Conservation (phyloP, 1,284 basidiomycete genomes). For the Microbotryomycetes sp. region DNA sequence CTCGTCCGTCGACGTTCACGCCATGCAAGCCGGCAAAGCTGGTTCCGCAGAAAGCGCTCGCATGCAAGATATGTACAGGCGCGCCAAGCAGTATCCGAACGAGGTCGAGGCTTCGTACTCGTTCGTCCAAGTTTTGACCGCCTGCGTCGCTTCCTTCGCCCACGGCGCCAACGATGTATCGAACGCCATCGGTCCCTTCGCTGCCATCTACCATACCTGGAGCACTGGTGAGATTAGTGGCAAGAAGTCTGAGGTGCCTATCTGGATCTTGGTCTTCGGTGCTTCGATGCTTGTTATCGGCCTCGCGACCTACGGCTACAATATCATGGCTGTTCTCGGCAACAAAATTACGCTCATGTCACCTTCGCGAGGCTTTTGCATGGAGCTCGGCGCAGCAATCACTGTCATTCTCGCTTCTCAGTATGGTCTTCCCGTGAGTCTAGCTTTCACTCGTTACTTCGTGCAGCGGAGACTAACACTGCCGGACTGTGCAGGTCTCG, state of each 20-base stretch:
- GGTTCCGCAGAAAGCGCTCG: constrained; percentile 40
- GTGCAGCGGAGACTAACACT: too few relatives aligned
- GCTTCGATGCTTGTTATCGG: constrained; percentile 44
- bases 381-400: constrained; percentile 47
- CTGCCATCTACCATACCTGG: constrained; percentile 42
- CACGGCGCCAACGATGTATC: constrained; percentile 42
- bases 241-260: constrained; percentile 41
- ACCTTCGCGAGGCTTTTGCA: constrained; percentile 47
- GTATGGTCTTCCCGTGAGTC: constrained; percentile 4
- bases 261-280: constrained; percentile 46
- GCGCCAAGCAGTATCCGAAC: constrained; percentile 45
- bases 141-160: constrained; percentile 49
- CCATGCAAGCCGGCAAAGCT: constrained; percentile 38
- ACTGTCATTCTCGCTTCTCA: constrained; percentile 37
- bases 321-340: constrained; percentile 42
- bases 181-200: constrained; percentile 46
- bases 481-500: constrained; percentile 41
- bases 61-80: constrained; percentile 43
- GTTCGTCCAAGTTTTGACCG: constrained; percentile 49
- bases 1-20: constrained; percentile 36
- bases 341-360: constrained; percentile 47
- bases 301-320: constrained; percentile 43
- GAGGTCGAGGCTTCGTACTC: constrained; percentile 48
- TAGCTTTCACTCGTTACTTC: background rate
- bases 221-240: constrained; percentile 34